A percentile compares a stretch with the other conserved stretches of the same genome.
These are phyloP conservation scores for Aspergillus tamarii DNA, from an alignment of 2,329 filamentous ascomycete species.

Conservation along the genomic window DNA sequence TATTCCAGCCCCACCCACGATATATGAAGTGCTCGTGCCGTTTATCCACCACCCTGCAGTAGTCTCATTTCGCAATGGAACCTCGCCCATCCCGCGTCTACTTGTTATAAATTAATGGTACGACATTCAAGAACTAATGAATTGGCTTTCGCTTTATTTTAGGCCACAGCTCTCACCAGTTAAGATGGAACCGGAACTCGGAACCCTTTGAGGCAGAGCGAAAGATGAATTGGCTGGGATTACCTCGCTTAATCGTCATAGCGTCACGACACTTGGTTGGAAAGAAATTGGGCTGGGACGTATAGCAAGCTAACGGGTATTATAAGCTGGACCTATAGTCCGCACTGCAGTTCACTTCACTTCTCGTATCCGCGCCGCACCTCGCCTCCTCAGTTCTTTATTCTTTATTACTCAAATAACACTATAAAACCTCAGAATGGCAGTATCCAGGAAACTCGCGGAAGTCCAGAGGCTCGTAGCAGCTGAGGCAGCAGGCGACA, in stretches of 20 bases:
- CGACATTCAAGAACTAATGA: neutral
- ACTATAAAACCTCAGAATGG: neutral
- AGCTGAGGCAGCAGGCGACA: constrained; percentile 14
- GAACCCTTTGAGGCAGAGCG: no score
- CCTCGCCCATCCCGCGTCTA: neutral
- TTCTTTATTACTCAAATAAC: neutral
- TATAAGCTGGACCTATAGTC: neutral
- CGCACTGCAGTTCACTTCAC: neutral
- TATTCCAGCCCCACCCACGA: neutral
- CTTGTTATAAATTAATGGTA: neutral
- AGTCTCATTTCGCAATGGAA: neutral
- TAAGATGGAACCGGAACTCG: neutral
- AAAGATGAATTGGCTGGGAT: neutral
- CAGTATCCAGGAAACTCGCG: constrained; percentile 9
- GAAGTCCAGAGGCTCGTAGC: constrained; percentile 12
- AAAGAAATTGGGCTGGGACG: neutral
- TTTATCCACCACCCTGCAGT: neutral
- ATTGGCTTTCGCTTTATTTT: neutral
- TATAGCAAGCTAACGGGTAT: neutral
- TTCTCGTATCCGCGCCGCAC: neutral
- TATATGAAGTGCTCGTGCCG: neutral
- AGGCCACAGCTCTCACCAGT: neutral
- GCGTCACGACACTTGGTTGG: neutral
- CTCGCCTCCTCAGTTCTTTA: neutral
- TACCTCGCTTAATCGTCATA: neutral